Evolutionary conservation across 176 grass and related monocot species (phyloP).

Genomic region (Puya raimondii): DNA sequence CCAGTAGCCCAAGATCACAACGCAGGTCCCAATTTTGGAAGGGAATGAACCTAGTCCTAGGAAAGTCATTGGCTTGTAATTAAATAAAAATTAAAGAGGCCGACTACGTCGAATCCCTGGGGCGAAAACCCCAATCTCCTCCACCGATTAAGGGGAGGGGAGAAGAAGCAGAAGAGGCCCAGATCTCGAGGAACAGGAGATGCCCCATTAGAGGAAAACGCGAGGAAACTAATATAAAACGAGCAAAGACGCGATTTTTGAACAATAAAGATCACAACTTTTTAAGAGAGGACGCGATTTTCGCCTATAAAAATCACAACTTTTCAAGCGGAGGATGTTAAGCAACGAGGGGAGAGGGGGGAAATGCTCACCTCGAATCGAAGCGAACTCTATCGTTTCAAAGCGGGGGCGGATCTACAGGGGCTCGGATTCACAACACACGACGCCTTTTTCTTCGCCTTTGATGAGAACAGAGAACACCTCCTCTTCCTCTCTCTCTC

Average conservation of each 20-base stretch:
- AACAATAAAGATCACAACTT: not conserved
- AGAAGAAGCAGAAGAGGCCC: not conserved
- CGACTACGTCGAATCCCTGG: not conserved
- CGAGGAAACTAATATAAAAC: not conserved
- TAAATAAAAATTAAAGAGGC: not conserved
- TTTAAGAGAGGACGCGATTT: not conserved
- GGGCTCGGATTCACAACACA: not conserved
- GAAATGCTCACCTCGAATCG: constrained; percentile 1
- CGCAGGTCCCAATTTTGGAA: not conserved
- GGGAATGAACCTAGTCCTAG: not conserved
- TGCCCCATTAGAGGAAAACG: not conserved
- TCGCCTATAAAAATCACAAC: not conserved
- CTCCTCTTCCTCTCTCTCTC: not conserved
- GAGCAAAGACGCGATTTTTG: not conserved
- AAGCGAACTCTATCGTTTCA: not conserved
- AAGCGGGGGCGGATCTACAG: not conserved
- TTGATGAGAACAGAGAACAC: too few relatives aligned
- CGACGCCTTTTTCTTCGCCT: too few relatives aligned
- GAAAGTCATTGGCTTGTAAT: not conserved
- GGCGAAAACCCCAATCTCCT: not conserved
- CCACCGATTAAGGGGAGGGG: not conserved
- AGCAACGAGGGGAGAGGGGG: not conserved
- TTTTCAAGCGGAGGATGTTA: too few relatives aligned
- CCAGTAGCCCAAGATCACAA: not conserved
- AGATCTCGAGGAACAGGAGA: not conserved